Conservation (phyloP, 1,284 basidiomycete species). For the Singerocomus rubriflavus region DNA sequence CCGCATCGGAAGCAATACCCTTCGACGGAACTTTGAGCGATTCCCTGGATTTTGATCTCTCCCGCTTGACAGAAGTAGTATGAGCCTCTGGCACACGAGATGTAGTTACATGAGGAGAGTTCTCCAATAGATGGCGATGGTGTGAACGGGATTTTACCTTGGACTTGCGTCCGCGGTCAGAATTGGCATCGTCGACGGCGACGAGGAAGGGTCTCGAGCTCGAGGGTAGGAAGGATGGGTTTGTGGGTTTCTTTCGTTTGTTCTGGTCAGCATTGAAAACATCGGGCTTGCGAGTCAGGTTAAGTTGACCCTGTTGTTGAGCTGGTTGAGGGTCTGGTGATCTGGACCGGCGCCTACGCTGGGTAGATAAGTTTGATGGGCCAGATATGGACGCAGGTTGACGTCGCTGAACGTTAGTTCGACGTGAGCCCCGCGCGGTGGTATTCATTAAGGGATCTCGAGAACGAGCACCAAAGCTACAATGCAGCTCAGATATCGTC, state of each 20-base stretch:
- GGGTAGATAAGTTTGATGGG: conserved; percentile 10
- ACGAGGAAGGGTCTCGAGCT: conserved; percentile 26
- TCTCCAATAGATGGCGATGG: conserved; percentile 26
- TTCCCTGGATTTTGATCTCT: conserved; percentile 33
- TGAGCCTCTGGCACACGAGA: conserved; percentile 17
- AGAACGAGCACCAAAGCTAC: not conserved
- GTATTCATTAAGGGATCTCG: conserved; percentile 18
- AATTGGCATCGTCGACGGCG: conserved; percentile 24
- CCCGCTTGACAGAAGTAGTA: conserved; percentile 14
- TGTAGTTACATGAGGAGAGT: conserved; percentile 11
- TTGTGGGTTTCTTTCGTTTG: conserved; percentile 32
- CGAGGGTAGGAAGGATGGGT: conserved; percentile 14
- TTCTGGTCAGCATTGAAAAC: conserved; percentile 17
- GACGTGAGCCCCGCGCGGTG: conserved; percentile 24
- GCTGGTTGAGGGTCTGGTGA: conserved; percentile 24
- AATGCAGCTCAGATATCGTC: not conserved
- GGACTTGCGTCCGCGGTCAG: conserved; percentile 33
- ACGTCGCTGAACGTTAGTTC: conserved; percentile 24
- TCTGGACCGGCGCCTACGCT: conserved; percentile 27
- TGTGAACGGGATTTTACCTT: conserved; percentile 30
- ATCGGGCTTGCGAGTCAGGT: conserved; percentile 19
- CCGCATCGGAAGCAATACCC: conserved; percentile 24
- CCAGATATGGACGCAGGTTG: conserved; percentile 20
- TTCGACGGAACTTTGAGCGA: conserved; percentile 22
- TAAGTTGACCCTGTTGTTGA: conserved; percentile 13